Evolutionary conservation across 2,329 filamentous ascomycete species (phyloP), one percentile per base, ranked within the genome.

Genomic region (Microdochium paspali): DNA sequence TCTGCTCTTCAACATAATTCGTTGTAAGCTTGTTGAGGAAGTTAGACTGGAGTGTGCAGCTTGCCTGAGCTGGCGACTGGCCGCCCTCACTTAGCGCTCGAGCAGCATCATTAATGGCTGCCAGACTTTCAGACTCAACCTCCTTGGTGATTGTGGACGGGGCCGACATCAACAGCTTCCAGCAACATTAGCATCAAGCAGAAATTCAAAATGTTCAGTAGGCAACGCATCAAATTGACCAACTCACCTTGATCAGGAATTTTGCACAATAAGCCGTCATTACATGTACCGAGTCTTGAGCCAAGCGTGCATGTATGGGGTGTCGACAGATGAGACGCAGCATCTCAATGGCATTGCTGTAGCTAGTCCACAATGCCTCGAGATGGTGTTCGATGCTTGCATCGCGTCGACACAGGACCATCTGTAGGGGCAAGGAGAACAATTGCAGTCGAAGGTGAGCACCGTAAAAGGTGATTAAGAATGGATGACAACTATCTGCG

Each of bases 251-350:
- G 43, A 67, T 59, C 2, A 67, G 53, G 46, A 67, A 66, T 2
- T 65, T 62, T 12, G 65, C 62, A n/a, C 63, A 61, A 49, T 70
- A 68, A 3, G 66, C 66, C 15, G 61, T 63, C 66, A 69, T 69
- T 13, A 68, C 64, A 50, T 69, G 66, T 4, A 70, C 56, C 1
- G 66, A 68, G 46, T 69, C 66, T 50, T 69, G 66, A 3, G 61
- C 63, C 51, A 67, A 69, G 48, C 64, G 68, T 0, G 69, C 59
- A 58, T 3, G 60, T 58, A 1, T 61, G 49, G 44, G 59, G 53
- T 13, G 45, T 15, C 58, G 31, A 18, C 31, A 56, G 18, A 67
- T 61, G 20, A 66, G 47, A 20, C 58, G 55, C 3, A 68, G 51
- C 59, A 64, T 59, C 21, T 64, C 61, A 18, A 64, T 58, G 23